A percentile compares a stretch with the other conserved stretches of the same genome.
Evolutionary conservation across 164 flowering plant species (phyloP).

Genomic region (Houttuynia cordata): DNA sequence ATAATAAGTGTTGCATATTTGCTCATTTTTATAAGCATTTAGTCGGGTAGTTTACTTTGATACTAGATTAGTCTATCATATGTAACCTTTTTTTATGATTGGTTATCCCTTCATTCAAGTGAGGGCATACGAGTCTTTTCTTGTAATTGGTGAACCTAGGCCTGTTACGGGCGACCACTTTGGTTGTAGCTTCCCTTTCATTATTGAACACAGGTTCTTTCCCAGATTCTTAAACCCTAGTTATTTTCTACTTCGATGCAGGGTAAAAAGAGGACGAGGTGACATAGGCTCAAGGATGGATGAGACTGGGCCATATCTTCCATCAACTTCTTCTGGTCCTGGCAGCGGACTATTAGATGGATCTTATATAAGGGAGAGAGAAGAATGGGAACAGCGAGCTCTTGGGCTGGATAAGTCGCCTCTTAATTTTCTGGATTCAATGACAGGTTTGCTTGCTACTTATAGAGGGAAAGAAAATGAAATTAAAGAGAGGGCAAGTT

Average conservation of each 20-base stretch:
- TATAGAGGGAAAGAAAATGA: constrained; percentile 23
- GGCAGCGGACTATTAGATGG: constrained; percentile 9
- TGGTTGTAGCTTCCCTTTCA: too few species aligned
- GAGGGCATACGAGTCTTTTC: too few species aligned
- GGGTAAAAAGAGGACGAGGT: constrained; percentile 90
- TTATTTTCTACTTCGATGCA: constrained; percentile 9
- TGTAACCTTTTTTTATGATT: too few species aligned
- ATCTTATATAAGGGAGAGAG: constrained; percentile 15
- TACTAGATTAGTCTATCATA: too few species aligned
- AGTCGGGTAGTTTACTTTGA: too few species aligned
- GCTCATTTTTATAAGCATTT: too few species aligned
- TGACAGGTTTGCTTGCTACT: constrained; percentile 20
- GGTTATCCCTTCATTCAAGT: too few species aligned
- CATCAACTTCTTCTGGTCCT: constrained; percentile 19
- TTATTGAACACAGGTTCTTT: too few species aligned
- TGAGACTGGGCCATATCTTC: constrained; percentile 81
- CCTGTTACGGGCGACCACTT: too few species aligned
- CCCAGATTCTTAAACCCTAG: too few species aligned
- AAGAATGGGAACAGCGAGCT: constrained; percentile 24
- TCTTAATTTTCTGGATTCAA: constrained; percentile 10
- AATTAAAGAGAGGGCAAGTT: constrained; percentile 14
- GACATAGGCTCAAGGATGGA: constrained; percentile 85
- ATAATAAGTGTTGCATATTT: too few species aligned
- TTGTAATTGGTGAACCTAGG: too few species aligned
- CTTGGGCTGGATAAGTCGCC: constrained; percentile 65